Percentiles rank a stretch among this genome's conserved stretches.
Evolutionary conservation across 805 yeast species (phyloP).

Genomic region (Sugiyamaella qingdaonensis): DNA sequence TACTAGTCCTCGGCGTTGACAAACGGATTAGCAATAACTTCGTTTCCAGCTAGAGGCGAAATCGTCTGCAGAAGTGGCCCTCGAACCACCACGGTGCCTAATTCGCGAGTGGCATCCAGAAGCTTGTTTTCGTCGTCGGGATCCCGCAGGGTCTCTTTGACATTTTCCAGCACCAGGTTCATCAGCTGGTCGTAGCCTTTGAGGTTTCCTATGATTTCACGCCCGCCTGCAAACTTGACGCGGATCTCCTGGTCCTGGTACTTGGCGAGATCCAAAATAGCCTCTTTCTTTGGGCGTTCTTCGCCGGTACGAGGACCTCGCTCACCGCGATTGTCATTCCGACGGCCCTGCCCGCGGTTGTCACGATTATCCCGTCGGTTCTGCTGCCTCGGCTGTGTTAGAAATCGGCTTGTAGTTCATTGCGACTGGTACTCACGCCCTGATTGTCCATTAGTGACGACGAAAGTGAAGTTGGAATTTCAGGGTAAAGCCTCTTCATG

Average conservation of each 20-base stretch:
- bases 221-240: conserved; percentile 81
- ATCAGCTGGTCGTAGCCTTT: conserved; percentile 94
- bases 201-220: conserved; percentile 73
- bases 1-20: conserved; percentile 21
- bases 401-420: background rate
- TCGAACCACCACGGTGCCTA: conserved; percentile 80
- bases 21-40: conserved; percentile 68
- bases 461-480: background rate
- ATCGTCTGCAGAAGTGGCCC: conserved; percentile 72
- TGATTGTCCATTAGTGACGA: conserved; percentile 6
- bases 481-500: background rate
- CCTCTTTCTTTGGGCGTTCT: conserved; percentile 74
- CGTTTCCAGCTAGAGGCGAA: conserved; percentile 69
- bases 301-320: conserved; percentile 21
- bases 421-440: background rate
- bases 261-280: conserved; percentile 74
- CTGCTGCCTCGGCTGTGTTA: background rate
- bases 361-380: conserved; percentile 11
- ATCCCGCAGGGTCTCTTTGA: conserved; percentile 61
- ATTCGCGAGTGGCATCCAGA: conserved; percentile 55
- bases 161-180: conserved; percentile 69
- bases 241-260: conserved; percentile 68
- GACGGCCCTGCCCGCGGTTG: conserved; percentile 7
- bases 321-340: conserved; percentile 14
- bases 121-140: conserved; percentile 56